Conservation (phyloP, 2,329 filamentous ascomycete species). For the Ophiocordyceps australis region DNA sequence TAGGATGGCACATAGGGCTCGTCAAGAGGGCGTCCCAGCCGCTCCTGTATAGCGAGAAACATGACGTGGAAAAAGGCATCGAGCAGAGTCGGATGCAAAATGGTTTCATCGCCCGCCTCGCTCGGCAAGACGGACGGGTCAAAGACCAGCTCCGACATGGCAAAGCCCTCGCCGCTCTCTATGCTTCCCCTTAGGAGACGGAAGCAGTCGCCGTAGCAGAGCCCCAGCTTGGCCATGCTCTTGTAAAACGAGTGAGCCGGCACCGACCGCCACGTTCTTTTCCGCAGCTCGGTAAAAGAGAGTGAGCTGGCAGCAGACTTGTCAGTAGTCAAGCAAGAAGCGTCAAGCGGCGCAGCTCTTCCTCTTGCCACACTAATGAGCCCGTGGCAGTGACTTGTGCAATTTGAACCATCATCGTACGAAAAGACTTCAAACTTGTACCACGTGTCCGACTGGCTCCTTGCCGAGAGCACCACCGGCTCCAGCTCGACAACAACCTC, state of each 20-base stretch:
- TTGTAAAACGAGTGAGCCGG: slow-evolving; percentile 6
- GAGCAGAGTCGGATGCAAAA: slow-evolving; percentile 7
- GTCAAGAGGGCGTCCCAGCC: slow-evolving; percentile 6
- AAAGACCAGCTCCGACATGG: slow-evolving; percentile 6
- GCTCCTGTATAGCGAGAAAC: slow-evolving; percentile 8
- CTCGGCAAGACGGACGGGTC: slow-evolving; percentile 5
- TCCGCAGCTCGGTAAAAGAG: slow-evolving; percentile 4
- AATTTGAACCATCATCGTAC: slow-evolving; percentile 8
- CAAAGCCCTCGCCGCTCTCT: slow-evolving; percentile 7
- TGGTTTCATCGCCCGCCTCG: slow-evolving; percentile 7
- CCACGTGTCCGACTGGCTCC: slow-evolving; percentile 7
- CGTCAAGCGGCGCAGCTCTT: slow-evolving; percentile 3
- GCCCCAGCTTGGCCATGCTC: slow-evolving; percentile 6
- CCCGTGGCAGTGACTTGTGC: slow-evolving; percentile 8
- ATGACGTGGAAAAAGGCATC: slow-evolving; percentile 10
- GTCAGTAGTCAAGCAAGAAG: slow-evolving; percentile 3
- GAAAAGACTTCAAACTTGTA: slow-evolving; percentile 9
- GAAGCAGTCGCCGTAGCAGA: slow-evolving; percentile 8
- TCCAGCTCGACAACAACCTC: slow-evolving; percentile 8
- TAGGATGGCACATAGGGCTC: slow-evolving; percentile 9
- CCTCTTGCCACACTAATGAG: slow-evolving; percentile 5
- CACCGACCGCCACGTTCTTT: slow-evolving; percentile 7
- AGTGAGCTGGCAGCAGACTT: too few relatives aligned
- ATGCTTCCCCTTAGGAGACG: slow-evolving; percentile 6
- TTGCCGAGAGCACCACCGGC: slow-evolving; percentile 5